Base-by-base conservation (phyloP, 306 rosid species). In the Gastrolobium bilobum region DNA sequence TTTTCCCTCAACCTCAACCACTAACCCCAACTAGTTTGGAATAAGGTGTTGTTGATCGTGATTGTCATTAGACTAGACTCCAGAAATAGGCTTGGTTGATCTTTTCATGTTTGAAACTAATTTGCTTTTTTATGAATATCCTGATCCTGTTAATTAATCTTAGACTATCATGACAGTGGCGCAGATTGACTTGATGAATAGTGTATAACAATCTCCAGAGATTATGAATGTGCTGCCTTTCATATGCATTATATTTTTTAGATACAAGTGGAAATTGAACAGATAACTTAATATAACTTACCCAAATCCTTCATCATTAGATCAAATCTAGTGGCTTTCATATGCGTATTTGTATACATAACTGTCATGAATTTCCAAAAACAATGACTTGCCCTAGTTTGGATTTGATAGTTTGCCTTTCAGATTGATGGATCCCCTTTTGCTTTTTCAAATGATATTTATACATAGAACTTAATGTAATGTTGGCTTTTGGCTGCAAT, bases 401-500 rank as follows among this genome's bases (percentile, higher is more conserved):
- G 68, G 62, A 46, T 57, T 31, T 3, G 39, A 10, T 33, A 11
- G 57, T 20, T 56, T 63, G 46, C 68, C 58, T 31, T 67, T 53
- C 65, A 47, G 13, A 5, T 62, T 53, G 42, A 64, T 56, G 66
- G 35, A 37, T 63, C 53, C 5, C 8, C 46, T 53, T 57, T 67
- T 6, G 20, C 5, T 10, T 71, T 10, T 39, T 42, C 15, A n/a
- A 73, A 71, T 62, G 14, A 40, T 38, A 30, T 57, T 43, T 3
- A 38, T 44, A 34, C 9, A 33, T 34, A 43, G 56, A 77, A 63
- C 70, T 71, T 80, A 64, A 85, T 67, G 43, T 13, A 68, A 62
- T 48, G 15, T 76, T 79, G 48, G 43, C 60, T 59, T 80, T 82
- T 87, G 77, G 31, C 48, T 86, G 89, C 93, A 82, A 88, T 72